Conservation (phyloP, 345 rosid genomes). For the Citrus trifoliata region DNA sequence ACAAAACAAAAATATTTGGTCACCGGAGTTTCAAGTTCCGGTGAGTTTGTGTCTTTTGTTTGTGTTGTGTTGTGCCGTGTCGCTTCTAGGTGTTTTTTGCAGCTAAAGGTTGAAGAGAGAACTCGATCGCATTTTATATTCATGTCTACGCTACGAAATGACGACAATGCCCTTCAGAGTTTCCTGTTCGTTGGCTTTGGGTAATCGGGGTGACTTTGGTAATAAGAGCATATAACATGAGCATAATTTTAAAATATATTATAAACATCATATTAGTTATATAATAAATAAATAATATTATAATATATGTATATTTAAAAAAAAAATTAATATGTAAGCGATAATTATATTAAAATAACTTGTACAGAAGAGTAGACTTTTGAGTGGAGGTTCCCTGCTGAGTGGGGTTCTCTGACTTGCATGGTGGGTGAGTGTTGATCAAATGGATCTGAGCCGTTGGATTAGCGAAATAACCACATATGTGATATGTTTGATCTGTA, state of each 20-base stretch:
- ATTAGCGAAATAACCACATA: slow-evolving; percentile 7
- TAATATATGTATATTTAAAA: no score
- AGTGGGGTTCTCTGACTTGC: background rate
- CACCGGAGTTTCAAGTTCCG: slow-evolving; percentile 24
- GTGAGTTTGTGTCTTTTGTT: background rate
- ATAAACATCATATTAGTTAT: accelerated
- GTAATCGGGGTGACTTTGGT: background rate
- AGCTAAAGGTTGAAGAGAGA: slow-evolving; percentile 30
- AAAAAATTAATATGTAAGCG: accelerated
- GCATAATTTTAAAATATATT: no score
- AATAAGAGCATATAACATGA: background rate
- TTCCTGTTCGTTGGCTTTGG: background rate
- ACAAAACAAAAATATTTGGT: background rate
- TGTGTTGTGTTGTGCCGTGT: slow-evolving; percentile 7
- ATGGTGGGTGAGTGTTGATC: slow-evolving; percentile 10
- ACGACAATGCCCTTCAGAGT: slow-evolving; percentile 10
- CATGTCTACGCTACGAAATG: background rate
- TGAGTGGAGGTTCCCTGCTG: slow-evolving; percentile 5
- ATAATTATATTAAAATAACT: no score
- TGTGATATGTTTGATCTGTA: background rate
- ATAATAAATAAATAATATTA: no score
- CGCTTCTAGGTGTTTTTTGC: slow-evolving; percentile 22
- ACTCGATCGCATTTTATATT: slow-evolving; percentile 28
- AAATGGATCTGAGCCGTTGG: slow-evolving; percentile 41
- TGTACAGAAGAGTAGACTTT: background rate